Conservation (phyloP, 192 early-diverging fungal species). For the Gamsiella multidivaricata region DNA sequence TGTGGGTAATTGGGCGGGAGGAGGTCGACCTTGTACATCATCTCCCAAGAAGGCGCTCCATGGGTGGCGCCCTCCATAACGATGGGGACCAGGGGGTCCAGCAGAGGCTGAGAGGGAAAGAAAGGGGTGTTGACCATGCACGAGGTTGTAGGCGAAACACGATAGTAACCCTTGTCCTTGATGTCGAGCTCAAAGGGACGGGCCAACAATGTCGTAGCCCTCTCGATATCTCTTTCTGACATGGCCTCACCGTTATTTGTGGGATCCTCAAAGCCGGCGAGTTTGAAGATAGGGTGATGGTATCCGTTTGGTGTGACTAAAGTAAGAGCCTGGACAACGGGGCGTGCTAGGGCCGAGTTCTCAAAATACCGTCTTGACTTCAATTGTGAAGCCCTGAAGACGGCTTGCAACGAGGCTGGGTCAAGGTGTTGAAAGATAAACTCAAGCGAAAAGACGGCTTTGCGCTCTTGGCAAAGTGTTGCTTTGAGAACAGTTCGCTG, state of each 20-base stretch:
- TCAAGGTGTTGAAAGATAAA: conserved; percentile 54
- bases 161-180: conserved; percentile 50
- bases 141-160: conserved; percentile 45
- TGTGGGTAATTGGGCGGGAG: conserved; percentile 48
- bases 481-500: conserved; percentile 50
- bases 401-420: conserved; percentile 46
- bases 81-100: conserved; percentile 45
- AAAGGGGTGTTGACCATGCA: conserved; percentile 52
- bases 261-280: conserved; percentile 32
- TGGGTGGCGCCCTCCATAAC: conserved; percentile 40
- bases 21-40: conserved; percentile 54
- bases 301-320: conserved; percentile 43
- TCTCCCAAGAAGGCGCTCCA: conserved; percentile 48
- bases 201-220: conserved; percentile 32
- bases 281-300: conserved; percentile 44
- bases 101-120: conserved; percentile 45
- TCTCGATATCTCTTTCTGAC: conserved; percentile 39
- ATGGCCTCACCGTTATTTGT: conserved; percentile 20
- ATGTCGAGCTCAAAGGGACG: conserved; percentile 49
- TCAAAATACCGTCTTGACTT: conserved; percentile 52
- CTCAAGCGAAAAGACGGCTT: conserved; percentile 51
- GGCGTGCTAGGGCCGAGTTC: conserved; percentile 47
- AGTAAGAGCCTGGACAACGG: conserved; percentile 47
- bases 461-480: conserved; percentile 53
- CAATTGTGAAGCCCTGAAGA: conserved; percentile 46